Evolutionary conservation across 768 basidiomycete species (phyloP).

Genomic region (Sporobolomyces roseus): DNA sequence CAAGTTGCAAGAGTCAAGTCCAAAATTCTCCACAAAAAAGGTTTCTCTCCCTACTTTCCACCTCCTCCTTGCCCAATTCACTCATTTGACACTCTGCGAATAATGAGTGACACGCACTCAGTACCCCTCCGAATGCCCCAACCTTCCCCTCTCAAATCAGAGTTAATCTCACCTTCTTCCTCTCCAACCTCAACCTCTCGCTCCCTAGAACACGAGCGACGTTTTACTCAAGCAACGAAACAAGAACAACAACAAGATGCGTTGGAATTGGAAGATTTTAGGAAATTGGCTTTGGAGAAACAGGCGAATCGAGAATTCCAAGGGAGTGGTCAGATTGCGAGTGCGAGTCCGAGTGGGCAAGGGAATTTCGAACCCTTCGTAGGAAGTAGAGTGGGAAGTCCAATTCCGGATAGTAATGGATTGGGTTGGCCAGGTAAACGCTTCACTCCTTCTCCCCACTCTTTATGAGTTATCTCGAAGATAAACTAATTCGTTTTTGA

Average conservation of each 20-base stretch:
- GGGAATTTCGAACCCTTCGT: constrained; percentile 36
- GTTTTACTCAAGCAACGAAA: background rate
- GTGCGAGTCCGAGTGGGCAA: background rate
- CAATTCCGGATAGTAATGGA: constrained; percentile 44
- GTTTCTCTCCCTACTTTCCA: no score
- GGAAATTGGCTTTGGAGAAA: constrained; percentile 22
- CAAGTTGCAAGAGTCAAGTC: no score
- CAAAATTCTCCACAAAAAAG: no score
- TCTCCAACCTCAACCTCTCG: background rate
- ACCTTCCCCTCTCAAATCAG: no score
- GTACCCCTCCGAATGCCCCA: no score
- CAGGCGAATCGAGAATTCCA: background rate
- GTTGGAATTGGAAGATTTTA: constrained; percentile 15
- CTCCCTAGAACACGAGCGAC: constrained; percentile 10
- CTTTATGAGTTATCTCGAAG: no score
- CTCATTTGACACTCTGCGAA: no score
- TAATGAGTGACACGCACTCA: no score
- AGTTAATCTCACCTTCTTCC: no score
- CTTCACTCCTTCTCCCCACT: background rate
- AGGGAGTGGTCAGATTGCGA: background rate
- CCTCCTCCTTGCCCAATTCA: no score
- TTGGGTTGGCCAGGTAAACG: constrained; percentile 47
- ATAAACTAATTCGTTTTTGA: no score
- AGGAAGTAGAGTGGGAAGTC: constrained; percentile 30
- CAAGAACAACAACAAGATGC: constrained; percentile 14